A percentile compares a stretch with the other conserved stretches of the same genome.
These are phyloP conservation scores for Tricholoma furcatifolium DNA, from an alignment of 768 basidiomycete species.

Conservation along the genomic window DNA sequence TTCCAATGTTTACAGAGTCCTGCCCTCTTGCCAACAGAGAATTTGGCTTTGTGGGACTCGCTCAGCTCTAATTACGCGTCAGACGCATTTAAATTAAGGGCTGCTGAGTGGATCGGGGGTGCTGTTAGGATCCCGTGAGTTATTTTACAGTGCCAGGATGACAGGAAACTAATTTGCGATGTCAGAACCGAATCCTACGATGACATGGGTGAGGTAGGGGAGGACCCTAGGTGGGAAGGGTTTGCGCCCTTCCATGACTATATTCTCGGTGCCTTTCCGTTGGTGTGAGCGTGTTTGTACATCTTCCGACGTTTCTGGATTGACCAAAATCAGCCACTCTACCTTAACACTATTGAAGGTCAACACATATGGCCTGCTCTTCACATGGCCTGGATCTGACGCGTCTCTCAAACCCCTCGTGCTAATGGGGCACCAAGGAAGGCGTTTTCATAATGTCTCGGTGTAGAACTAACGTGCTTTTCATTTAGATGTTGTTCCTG, in stretches of 20 bases:
- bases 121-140: conserved; percentile 47
- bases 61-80: conserved; percentile 31
- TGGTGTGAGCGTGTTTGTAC: conserved; percentile 43
- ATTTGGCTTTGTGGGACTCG: conserved; percentile 35
- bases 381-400: conserved; percentile 69
- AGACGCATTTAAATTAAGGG: conserved; percentile 36
- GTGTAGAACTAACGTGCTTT: too few species aligned
- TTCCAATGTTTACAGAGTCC: conserved; percentile 36
- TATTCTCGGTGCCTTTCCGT: conserved; percentile 53
- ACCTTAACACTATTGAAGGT: conserved; percentile 62
- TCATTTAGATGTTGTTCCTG: conserved; percentile 58
- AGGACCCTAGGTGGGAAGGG: conserved; percentile 54
- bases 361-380: conserved; percentile 73
- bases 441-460: conserved; percentile 3
- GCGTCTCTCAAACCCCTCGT: conserved; percentile 63
- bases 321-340: conserved; percentile 49
- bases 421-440: conserved; percentile 68
- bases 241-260: conserved; percentile 57
- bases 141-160: background rate
- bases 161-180: background rate
- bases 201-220: conserved; percentile 43
- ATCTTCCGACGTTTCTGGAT: background rate
- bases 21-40: conserved; percentile 36
- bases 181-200: conserved; percentile 56
- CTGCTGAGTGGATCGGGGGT: conserved; percentile 45